phyloP scores from a whole-genome alignment of 352 stramenopile species.

The Phytophthora quininea region DNA sequence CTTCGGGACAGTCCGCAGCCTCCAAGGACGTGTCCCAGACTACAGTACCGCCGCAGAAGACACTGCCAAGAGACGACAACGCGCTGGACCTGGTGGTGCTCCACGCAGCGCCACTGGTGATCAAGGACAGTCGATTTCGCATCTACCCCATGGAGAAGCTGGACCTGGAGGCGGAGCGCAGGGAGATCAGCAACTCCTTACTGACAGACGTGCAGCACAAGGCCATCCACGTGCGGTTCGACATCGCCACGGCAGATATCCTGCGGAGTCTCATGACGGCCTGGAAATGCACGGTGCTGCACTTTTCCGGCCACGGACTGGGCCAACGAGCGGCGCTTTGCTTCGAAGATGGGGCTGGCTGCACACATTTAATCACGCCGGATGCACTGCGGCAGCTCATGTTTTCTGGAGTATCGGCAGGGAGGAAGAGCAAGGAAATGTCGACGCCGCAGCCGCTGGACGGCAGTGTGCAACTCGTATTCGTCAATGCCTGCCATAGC shows the following conservation, averaged over 20 bases:
- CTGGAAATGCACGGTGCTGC: slow-evolving; percentile 73
- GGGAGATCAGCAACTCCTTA: slow-evolving; percentile 72
- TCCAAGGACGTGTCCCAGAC: neutral
- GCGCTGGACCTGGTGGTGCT: slow-evolving; percentile 81
- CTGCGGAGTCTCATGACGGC: slow-evolving; percentile 80
- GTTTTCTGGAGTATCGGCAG: slow-evolving; percentile 46
- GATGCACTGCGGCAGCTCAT: slow-evolving; percentile 69
- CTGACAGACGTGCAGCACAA: slow-evolving; percentile 77
- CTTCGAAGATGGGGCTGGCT: slow-evolving; percentile 80
- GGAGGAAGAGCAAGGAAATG: slow-evolving; percentile 18
- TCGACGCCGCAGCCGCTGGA: slow-evolving; percentile 24
- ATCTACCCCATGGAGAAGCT: slow-evolving; percentile 88
- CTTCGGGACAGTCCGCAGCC: slow-evolving; percentile 1
- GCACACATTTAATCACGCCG: slow-evolving; percentile 77
- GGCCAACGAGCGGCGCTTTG: slow-evolving; percentile 71
- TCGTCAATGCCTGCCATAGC: slow-evolving; percentile 88
- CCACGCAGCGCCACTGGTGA: slow-evolving; percentile 80
- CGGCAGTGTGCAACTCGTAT: slow-evolving; percentile 68
- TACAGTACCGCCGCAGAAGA: neutral
- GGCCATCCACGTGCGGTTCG: slow-evolving; percentile 77
- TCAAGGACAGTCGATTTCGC: slow-evolving; percentile 71
- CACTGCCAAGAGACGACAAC: slow-evolving; percentile 43
- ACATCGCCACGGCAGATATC: slow-evolving; percentile 81
- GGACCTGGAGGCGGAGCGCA: slow-evolving; percentile 73
- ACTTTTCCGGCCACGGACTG: slow-evolving; percentile 82